Base-by-base conservation (phyloP, 805 yeast species). In the Saturnispora zaruensis region DNA sequence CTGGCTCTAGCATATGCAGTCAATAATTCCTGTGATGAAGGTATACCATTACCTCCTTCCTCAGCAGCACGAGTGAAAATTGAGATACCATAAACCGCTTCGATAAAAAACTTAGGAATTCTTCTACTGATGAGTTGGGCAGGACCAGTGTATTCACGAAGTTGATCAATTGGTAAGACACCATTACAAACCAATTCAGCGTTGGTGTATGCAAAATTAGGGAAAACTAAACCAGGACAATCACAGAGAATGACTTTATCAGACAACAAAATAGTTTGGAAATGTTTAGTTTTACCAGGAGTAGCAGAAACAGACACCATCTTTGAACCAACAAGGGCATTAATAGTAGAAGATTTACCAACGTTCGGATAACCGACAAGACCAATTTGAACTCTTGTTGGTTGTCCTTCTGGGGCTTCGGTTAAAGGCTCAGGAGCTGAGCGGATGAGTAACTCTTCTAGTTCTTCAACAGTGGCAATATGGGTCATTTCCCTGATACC, bases 151-250 rank as follows among this genome's bases (percentile, higher is more conserved):
- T 79, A 81, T 62, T 93, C 99, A 63, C 98, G 78, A 54, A 93
- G 74, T 68, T 93, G 99, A 69, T 93, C 99, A 59, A 93, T 93
- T 20, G 99, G 99, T 51, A 93, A 75, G n/a, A 93, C 96, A 76
- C 99, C 99, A 62, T 89, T 87, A 71, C 97, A 89, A 0, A 93
- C 99, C 61, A 93, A 76, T 60, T 93, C 99, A 59, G 95, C 98
- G 62, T 89, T 90, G 23, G 96, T 87, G 64, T 86, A 87, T 6
- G 98, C 98, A 65, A 93, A 93, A 62, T 91, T 93, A 23, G 99
- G 99, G 73, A 93, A 93, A 16, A 93, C 99, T 54, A 93, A 75
- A 77, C 99, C 99, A 2, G 99, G 99, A 74, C 99, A 93, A 75
- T 93, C 99, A 69, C 98, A 93, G 48, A 93, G 73, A 57, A 89